phyloP scores from a whole-genome alignment of 345 rosid species.

The Carallia pectinifolia region DNA sequence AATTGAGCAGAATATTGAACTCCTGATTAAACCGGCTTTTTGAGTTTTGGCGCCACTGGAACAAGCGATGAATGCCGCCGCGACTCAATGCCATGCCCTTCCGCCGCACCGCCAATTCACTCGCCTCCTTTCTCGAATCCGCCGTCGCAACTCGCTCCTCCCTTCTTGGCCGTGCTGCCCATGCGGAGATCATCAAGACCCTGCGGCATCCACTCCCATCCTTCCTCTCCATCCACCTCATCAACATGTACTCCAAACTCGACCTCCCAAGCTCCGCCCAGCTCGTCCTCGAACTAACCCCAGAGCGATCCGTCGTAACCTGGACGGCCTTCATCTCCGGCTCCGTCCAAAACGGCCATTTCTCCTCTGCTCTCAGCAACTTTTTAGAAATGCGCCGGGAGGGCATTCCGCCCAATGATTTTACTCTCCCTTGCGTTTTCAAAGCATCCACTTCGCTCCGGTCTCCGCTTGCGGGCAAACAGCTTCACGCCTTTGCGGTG shows the following conservation, averaged over 20 bases:
- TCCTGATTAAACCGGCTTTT: no score
- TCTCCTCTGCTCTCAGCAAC: conserved; percentile 47
- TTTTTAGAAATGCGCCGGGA: conserved; percentile 56
- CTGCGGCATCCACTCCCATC: conserved; percentile 45
- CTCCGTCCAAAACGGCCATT: conserved; percentile 57
- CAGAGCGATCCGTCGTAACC: conserved; percentile 65
- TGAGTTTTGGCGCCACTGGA: background rate
- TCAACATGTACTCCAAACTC: conserved; percentile 77
- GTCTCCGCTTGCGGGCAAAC: conserved; percentile 43
- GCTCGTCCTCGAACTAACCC: conserved; percentile 56
- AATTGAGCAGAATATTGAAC: no score
- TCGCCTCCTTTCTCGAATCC: conserved; percentile 44
- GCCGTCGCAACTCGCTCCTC: conserved; percentile 52
- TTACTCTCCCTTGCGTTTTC: conserved; percentile 77
- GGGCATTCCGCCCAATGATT: conserved; percentile 62
- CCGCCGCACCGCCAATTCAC: conserved; percentile 41
- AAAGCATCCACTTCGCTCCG: conserved; percentile 64
- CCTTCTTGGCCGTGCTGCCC: conserved; percentile 59
- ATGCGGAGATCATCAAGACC: conserved; percentile 54
- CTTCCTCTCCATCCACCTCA: conserved; percentile 58
- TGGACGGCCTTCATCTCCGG: conserved; percentile 81
- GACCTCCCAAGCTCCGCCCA: conserved; percentile 55
- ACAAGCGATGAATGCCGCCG: background rate
- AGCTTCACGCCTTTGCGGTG: conserved; percentile 58
- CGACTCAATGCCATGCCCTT: conserved; percentile 30